Evolutionary conservation across 495 filamentous ascomycete species (phyloP), one percentile per base, ranked within the genome.

Genomic region (Aspergillus campestris): DNA sequence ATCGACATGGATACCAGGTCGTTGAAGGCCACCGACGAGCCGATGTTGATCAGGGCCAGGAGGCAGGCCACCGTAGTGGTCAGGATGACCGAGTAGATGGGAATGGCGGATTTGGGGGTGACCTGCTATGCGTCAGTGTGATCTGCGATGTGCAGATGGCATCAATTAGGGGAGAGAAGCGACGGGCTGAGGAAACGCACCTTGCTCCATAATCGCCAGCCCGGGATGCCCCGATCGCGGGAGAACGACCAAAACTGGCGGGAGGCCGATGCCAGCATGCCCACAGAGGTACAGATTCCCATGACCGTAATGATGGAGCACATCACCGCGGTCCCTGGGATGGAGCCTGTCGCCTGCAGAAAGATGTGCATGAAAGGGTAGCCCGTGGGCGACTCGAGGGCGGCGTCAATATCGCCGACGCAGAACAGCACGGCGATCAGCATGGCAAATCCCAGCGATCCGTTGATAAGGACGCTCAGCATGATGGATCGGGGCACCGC

Each of bases 191-290:
- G 5, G 6, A 6, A 29, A 44, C 18, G 15, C 37, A 78, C 71
- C 56, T 66, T 65, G 38, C 60, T 67, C 36, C 73, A 57, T 0
- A 61, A 30, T 8, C 52, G 47, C 48, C 64, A 71, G 18, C 71
- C 66, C 0, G 74, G 74, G 14, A 78, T 50, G 8, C 70, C 75
- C 8, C 68, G 58, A 44, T 79, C 75, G 5, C 75, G 61, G 1
- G 73, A 66, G 46, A 79, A 78, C 0, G 73, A 72, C 74, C 74
- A 80, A 14, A 70, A 61, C 49, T 74, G 63, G 1, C 77, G 65
- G 11, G 73, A 75, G 5, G 70, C 51, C 1, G 73, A 68, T n/a
- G 75, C 73, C 32, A 72, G 48, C 46, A 67, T 58, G 8, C 69
- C 64, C 7, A 78, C 65, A 0, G 61, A 64, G 0, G 61, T 66